phyloP scores from a whole-genome alignment of 139 green algal species.

The Chlorella sp. region DNA sequence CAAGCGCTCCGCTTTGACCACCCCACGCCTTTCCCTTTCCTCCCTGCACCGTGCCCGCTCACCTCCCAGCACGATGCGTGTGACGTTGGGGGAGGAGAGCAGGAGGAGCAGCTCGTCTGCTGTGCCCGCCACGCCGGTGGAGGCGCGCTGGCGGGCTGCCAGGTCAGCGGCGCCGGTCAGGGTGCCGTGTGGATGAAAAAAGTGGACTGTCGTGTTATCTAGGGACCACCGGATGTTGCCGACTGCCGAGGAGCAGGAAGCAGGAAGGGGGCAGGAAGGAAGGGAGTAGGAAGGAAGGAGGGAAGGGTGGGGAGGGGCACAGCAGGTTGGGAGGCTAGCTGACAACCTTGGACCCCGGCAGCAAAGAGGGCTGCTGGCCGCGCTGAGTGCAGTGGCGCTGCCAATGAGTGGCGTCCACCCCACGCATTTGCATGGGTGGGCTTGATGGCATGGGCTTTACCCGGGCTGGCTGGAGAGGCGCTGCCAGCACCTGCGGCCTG shows the following conservation, averaged over 20 bases:
- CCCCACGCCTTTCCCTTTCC: no score
- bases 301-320: not conserved
- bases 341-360: no score
- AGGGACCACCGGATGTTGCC: not conserved
- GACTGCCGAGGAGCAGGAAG: not conserved
- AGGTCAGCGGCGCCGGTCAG: not conserved
- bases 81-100: not conserved
- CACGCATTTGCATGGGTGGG: no score
- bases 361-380: no score
- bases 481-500: no score
- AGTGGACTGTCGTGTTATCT: constrained; percentile 4
- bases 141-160: not conserved
- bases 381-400: no score
- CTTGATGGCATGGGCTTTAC: no score
- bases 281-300: no score
- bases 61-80: constrained; percentile 9
- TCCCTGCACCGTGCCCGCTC: not conserved
- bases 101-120: not conserved
- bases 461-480: no score
- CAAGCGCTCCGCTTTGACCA: no score
- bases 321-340: no score
- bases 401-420: no score
- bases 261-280: not conserved
- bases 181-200: not conserved
- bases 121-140: not conserved